A percentile compares a stretch with the other conserved stretches of the same genome.
Conservation (phyloP, 306 rosid genomes). For the Malus domestica region DNA sequence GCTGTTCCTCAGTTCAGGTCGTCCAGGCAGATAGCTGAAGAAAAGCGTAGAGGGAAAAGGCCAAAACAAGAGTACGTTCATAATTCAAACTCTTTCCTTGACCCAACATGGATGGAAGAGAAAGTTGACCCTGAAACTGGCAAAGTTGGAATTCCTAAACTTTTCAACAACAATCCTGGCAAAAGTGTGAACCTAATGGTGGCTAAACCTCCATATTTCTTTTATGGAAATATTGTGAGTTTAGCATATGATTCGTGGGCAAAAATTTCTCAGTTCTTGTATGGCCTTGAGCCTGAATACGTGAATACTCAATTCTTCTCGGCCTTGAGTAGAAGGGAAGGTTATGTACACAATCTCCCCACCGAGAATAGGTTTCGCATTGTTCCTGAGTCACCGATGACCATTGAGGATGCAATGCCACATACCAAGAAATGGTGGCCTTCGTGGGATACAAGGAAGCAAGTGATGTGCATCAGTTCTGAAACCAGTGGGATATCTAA, state of each 20-base stretch:
- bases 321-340: slow-evolving; percentile 70
- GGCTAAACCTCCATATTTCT: slow-evolving; percentile 69
- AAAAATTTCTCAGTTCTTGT: slow-evolving; percentile 66
- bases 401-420: slow-evolving; percentile 64
- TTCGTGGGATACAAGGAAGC: slow-evolving; percentile 79
- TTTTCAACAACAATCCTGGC: slow-evolving; percentile 30
- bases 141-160: slow-evolving; percentile 22
- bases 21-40: slow-evolving; percentile 19
- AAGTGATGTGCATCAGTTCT: slow-evolving; percentile 48
- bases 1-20: slow-evolving; percentile 30
- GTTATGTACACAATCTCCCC: slow-evolving; percentile 89
- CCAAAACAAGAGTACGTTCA: slow-evolving; percentile 59
- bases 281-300: slow-evolving; percentile 69
- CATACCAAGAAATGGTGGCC: slow-evolving; percentile 83
- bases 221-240: slow-evolving; percentile 55
- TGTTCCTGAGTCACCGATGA: slow-evolving; percentile 58
- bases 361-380: slow-evolving; percentile 56
- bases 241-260: slow-evolving; percentile 56
- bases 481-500: slow-evolving; percentile 51
- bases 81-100: slow-evolving; percentile 27
- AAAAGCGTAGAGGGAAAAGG: slow-evolving; percentile 36
- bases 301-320: slow-evolving; percentile 61
- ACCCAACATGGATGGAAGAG: slow-evolving; percentile 48
- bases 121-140: slow-evolving; percentile 32
- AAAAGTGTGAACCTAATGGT: slow-evolving; percentile 35